Evolutionary conservation across 2,329 filamentous ascomycete genomes (phyloP).

Genomic region (Capronia americana): DNA sequence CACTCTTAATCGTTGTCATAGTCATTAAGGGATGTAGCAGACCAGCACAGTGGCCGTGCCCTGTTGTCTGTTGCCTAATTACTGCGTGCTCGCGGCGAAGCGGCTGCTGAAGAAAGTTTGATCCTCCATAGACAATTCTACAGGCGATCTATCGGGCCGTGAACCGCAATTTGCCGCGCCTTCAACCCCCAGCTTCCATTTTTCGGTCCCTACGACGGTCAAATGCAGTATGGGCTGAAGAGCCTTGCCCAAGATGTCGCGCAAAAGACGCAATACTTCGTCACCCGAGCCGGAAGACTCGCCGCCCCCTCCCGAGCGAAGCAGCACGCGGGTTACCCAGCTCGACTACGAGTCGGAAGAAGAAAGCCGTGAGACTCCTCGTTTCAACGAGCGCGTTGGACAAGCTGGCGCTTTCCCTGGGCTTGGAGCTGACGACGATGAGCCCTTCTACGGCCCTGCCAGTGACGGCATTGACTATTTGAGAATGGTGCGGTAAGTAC

Average conservation of each 20-base stretch:
- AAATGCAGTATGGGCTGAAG: neutral
- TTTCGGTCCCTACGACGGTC: neutral
- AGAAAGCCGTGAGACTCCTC: conserved; percentile 48
- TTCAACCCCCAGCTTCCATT: neutral
- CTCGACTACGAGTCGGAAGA: conserved; percentile 42
- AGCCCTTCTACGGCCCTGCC: conserved; percentile 71
- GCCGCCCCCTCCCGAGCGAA: conserved; percentile 28
- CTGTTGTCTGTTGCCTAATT: neutral
- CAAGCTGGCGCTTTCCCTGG: conserved; percentile 75
- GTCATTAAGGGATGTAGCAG: neutral
- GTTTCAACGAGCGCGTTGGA: conserved; percentile 69
- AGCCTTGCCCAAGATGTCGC: conserved; percentile 40
- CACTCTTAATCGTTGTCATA: neutral
- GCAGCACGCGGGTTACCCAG: conserved; percentile 21
- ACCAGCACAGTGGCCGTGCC: neutral
- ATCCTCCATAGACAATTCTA: neutral
- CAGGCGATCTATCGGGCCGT: neutral
- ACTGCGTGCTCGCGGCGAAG: neutral
- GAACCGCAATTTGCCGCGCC: neutral
- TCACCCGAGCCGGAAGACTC: conserved; percentile 37
- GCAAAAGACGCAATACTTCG: conserved; percentile 40
- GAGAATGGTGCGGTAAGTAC: conserved; percentile 70
- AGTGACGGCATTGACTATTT: conserved; percentile 73
- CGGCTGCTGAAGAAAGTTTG: neutral
- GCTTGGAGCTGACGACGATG: conserved; percentile 58